Evolutionary conservation across 1,284 basidiomycete species (phyloP), one percentile per base, ranked within the genome.

Genomic region (Volvariella volvacea): DNA sequence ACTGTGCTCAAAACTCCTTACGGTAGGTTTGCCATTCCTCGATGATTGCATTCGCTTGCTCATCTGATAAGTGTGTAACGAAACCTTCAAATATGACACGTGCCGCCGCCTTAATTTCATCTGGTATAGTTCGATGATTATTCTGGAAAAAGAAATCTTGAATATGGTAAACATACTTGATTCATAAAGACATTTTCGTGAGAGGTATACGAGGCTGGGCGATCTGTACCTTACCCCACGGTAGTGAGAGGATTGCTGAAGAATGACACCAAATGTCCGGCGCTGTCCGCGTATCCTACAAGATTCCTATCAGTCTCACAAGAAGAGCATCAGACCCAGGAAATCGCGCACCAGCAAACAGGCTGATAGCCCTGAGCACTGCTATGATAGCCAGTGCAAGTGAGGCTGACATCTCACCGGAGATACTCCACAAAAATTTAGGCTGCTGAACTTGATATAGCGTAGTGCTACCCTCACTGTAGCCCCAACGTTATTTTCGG

Each of bases 31-130:
- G 78, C 85, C 86, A 90, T 30, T 68, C 63, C 43, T 87, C 78
- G 1, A 84, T 76, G 2, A 88, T 56, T 2, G 58, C 56, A 22
- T 72, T 70, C 0, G 85, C 75, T 45, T 87, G 80, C 22, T 77
- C 74, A 45, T 91, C 86, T 0, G 78, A 67, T 52, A 92, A 63
- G 25, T 75, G 70, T 2, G 76, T 73, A 0, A 92, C 65, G 1
- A 80, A 74, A 10, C 87, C 78, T 39, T 89, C 87, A 48, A 94
- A 90, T 1, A 94, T 65, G 9, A 81, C 64, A 38, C 84, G 72
- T 1, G 88, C 81, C 0, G 89, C 80, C 43, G 83, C 78, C 39
- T 88, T 80, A 1, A 92, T 60, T 42, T 93, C 88, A 42, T 67
- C 89, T 84, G 50, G 34, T 28, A 45, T 39, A 45, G 37, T 38